phyloP scores from a whole-genome alignment of 192 early-diverging fungal species.

The Rhizoclosmatium sp. region DNA sequence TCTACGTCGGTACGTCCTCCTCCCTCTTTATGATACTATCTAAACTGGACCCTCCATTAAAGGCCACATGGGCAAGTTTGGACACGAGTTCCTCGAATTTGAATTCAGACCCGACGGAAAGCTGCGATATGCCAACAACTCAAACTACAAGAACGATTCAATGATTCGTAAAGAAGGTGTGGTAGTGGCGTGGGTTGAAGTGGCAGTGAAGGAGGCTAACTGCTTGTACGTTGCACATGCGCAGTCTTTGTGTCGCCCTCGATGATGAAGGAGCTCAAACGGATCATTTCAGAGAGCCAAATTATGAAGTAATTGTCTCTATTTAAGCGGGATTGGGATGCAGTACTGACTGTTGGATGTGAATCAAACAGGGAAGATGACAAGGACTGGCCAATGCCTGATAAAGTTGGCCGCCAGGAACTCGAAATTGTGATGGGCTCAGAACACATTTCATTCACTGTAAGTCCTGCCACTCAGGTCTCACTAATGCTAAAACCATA shows the following conservation, averaged over 20 bases:
- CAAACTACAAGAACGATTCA: constrained; percentile 96
- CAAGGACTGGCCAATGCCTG: constrained; percentile 87
- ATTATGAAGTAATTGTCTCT: constrained; percentile 76
- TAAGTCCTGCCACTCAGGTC: constrained; percentile 35
- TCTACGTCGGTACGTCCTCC: constrained; percentile 40
- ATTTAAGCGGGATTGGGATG: neutral
- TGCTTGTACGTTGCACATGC: neutral
- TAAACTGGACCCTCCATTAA: constrained; percentile 60
- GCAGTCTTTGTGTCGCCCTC: constrained; percentile 79
- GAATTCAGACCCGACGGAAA: constrained; percentile 88
- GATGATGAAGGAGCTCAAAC: constrained; percentile 86
- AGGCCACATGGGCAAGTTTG: constrained; percentile 91
- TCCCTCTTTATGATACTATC: neutral
- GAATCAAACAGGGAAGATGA: constrained; percentile 79
- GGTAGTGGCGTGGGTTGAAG: neutral
- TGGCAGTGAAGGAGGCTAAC: neutral
- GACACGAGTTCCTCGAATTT: constrained; percentile 99
- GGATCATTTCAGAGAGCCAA: constrained; percentile 89
- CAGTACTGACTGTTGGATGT: neutral
- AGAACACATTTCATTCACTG: constrained; percentile 92
- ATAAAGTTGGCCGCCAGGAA: constrained; percentile 91
- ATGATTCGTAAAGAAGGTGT: constrained; percentile 93
- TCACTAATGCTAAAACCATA: neutral
- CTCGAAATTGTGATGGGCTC: constrained; percentile 92
- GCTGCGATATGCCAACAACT: constrained; percentile 97